Base-by-base conservation (phyloP, 805 yeast species). In the Ogataea corticis region DNA sequence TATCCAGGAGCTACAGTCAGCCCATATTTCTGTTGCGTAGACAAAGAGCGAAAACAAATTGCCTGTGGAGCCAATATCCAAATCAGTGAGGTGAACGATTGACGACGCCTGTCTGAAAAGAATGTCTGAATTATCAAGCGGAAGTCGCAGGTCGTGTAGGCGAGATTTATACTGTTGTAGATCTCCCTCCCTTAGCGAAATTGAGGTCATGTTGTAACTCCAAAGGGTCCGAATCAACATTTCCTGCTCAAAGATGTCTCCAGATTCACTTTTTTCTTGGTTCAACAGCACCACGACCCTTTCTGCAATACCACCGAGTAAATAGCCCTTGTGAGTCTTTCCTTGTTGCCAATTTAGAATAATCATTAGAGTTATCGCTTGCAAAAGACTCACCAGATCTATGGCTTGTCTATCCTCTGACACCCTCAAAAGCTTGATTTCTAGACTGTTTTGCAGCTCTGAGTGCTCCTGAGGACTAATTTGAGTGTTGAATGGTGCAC, bases 241-340 rank as follows among this genome's bases (percentile, higher is more conserved):
- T 30, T 51, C 55, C 12, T 48, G 31, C 15, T 46, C 41, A 17
- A 48, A 18, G 13, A 45, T 34, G 2, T 44, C 25, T n/a, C 33
- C 10, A 12, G 16, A 12, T 2, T 40, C 42, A 14, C 28, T 33
- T 33, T 41, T 38, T 27, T 51, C 50, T 10, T 34, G 41, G 11
- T 31, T 36, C 11, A 51, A 36, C 34, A 46, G 15, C 12, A 27
- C 19, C 14, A 38, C 44, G 6, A 46, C 41, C 17, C 55, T 28
- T 32, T 51, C 52, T 2, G 55, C 55, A 18, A 51, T 31, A 2
- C 55, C 55, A 15, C 55, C 55, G 18, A 51, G 30, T 7, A 51
- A 32, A 28, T 43, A 51, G 7, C 52, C 55, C n/a, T 51, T 51
- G 6, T 48, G 41, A 10, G 55, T 46, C 29, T 40, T 44, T 7